Evolutionary conservation across 768 basidiomycete genomes (phyloP), one percentile per base, ranked within the genome.

Genomic region (Gyrodon lividus): DNA sequence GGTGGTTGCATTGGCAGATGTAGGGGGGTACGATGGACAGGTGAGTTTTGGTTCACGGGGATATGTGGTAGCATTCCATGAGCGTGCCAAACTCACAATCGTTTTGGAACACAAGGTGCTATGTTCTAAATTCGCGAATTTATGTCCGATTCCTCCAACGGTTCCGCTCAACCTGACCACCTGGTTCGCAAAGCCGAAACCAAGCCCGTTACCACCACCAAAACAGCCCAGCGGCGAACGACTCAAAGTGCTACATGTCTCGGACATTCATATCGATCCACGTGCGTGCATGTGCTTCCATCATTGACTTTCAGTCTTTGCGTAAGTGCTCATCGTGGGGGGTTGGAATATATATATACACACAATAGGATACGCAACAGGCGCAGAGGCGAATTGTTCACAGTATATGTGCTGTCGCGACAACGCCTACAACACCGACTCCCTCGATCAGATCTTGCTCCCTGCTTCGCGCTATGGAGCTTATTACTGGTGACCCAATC

Each of bases 331-430:
- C n/a, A n/a, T n/a, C n/a, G n/a, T n/a, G n/a, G n/a, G n/a, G n/a
- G n/a, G n/a, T n/a, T n/a, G n/a, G n/a, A n/a, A n/a, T n/a, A n/a
- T n/a, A n/a, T n/a, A n/a, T n/a, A n/a, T n/a, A n/a, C n/a, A n/a
- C n/a, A n/a, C n/a, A 0, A 41, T 26, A 86, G 84, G 87, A 23
- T 88, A 82, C 47, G 74, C 82, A 8, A 87, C 77, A 16, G 82
- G 84, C n/a, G 68, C 83, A 8, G 87, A 87, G 66, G 85, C 80
- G 0, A 85, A 87, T 58, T 89, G 87, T 64, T 80, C 80, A 14
- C 70, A 76, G 23, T 79, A 77, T 23, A 64, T 79, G 23, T 90
- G 87, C 63, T 90, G 87, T 60, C 76, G 87, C 20, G 60, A 67
- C 24, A 78, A 80, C 48, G 70, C 69, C 14, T 67, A 68, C 62